Evolutionary conservation across 345 rosid species (phyloP), one percentile per base, ranked within the genome.

Genomic region (Arabidopsis thaliana): DNA sequence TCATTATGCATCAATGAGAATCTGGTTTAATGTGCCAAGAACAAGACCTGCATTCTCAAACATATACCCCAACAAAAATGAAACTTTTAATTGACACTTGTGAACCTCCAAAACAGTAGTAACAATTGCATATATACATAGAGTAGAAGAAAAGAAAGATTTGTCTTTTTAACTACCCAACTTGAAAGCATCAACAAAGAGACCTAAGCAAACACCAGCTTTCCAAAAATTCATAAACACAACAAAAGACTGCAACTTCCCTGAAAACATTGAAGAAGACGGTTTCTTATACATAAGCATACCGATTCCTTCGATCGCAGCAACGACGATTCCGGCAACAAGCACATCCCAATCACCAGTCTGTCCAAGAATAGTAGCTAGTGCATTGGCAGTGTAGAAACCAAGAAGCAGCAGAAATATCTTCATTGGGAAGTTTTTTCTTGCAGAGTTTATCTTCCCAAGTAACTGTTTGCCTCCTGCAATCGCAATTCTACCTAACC

Each of bases 341-440:
- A 95, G 79, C 24, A 92, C 97, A 46, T 95, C 97, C 99, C 97
- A 95, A 24, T 95, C 97, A 71, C 97, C 97, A 3, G 99, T 95
- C 80, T 95, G 99, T 24, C 97, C 97, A 52, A 95, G 99, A 80
- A 95, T 95, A 0, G 97, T 95, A 9, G 99, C 97, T 34, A 95
- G 76, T 14, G 99, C 99, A 84, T 95, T 95, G 38, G 99, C 99
- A 0, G 97, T 92, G 72, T 92, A 95, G 85, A 95, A 95, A 32
- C 99, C 97, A 60, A 95, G 80, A 13, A 95, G 88, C 9, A 95
- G 80, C 20, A 95, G 83, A 69, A 95, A 95, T 76, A 90, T 75
- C 85, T 95, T 95, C 93, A 85, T 87, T 2, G 99, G 99, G 63
- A 95, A 81, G 82, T 95, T 90, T 67, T 84, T 89, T 71, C 99